Evolutionary conservation across 2,329 filamentous ascomycete species (phyloP).

Genomic region (Magnaporthales sp.): DNA sequence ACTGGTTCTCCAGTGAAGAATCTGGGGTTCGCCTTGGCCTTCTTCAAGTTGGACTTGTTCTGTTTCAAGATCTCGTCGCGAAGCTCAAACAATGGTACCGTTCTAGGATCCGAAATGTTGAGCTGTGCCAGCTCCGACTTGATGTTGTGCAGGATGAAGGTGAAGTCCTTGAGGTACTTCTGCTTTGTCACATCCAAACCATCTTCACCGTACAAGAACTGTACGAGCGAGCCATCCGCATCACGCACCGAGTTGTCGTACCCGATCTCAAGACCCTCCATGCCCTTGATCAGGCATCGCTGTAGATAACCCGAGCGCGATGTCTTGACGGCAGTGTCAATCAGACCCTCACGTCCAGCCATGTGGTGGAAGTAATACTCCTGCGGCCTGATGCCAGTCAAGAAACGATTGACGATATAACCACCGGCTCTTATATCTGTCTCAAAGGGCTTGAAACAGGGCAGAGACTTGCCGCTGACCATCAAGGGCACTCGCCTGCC

Average conservation of each 20-base stretch:
- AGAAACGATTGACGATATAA: constrained; percentile 91
- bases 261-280: constrained; percentile 87
- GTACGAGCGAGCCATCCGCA: constrained; percentile 83
- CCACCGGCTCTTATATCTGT: constrained; percentile 83
- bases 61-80: constrained; percentile 60
- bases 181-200: constrained; percentile 91
- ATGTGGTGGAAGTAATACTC: constrained; percentile 99
- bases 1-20: constrained; percentile 65
- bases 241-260: constrained; percentile 95
- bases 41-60: constrained; percentile 75
- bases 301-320: constrained; percentile 95
- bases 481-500: constrained; percentile 90
- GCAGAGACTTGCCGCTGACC: constrained; percentile 94
- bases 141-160: constrained; percentile 82
- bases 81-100: constrained; percentile 37
- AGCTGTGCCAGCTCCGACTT: constrained; percentile 71
- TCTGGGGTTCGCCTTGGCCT: constrained; percentile 45
- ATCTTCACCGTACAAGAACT: constrained; percentile 96
- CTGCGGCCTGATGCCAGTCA: constrained; percentile 93
- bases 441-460: constrained; percentile 89
- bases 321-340: constrained; percentile 98
- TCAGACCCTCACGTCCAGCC: constrained; percentile 95
- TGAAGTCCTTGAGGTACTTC: constrained; percentile 82
- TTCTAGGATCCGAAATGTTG: constrained; percentile 48
- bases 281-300: constrained; percentile 94